Conservation (phyloP, 345 rosid species). For the Excoecaria cochinchinensis region DNA sequence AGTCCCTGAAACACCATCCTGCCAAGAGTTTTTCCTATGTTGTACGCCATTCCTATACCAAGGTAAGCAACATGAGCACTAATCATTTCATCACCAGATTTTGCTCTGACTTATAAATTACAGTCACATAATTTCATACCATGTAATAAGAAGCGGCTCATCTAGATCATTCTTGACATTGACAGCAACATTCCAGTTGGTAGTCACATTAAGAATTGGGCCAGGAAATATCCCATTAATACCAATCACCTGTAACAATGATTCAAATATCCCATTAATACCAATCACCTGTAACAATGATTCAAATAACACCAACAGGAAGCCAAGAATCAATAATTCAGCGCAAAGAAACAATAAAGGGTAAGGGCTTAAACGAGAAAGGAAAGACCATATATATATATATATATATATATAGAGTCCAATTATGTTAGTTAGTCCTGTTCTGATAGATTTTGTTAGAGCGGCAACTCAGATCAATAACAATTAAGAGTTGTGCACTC, state of each 20-base stretch:
- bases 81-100: not conserved
- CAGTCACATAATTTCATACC: slow-evolving; percentile 37
- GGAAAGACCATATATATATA: too few relatives aligned
- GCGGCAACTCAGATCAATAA: too few relatives aligned
- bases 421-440: too few relatives aligned
- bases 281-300: slow-evolving; percentile 29
- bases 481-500: too few relatives aligned
- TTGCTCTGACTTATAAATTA: not conserved
- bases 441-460: too few relatives aligned
- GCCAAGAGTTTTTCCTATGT: slow-evolving; percentile 36
- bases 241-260: slow-evolving; percentile 29
- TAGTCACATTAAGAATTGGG: slow-evolving; percentile 32
- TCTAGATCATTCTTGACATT: slow-evolving; percentile 37
- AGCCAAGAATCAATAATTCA: not conserved
- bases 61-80: slow-evolving; percentile 9
- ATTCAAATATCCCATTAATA: slow-evolving; percentile 25
- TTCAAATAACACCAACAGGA: not conserved
- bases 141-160: slow-evolving; percentile 50
- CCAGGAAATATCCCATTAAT: slow-evolving; percentile 34
- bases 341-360: not conserved
- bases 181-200: slow-evolving; percentile 34
- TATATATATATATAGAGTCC: too few relatives aligned
- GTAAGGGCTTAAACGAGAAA: not conserved
- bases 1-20: slow-evolving; percentile 37
- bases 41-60: slow-evolving; percentile 33